Percentiles rank a stretch among this genome's conserved stretches.
Conservation (phyloP, 441 rosid species). For the Gossypium davidsonii region DNA sequence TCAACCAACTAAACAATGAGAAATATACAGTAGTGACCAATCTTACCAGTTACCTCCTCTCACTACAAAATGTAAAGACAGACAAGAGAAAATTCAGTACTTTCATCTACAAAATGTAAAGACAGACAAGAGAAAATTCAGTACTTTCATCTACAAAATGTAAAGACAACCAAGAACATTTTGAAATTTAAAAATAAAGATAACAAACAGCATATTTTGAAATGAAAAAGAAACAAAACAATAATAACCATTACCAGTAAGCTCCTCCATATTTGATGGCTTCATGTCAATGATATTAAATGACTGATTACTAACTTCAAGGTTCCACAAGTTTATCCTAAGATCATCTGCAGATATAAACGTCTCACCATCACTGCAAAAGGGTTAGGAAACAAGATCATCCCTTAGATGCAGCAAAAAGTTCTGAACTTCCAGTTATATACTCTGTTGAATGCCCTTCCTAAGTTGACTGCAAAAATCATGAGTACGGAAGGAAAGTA, state of each 20-base stretch:
- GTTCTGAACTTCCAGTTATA: not conserved
- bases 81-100: not conserved
- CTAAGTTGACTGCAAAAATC: not conserved
- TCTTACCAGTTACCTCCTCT: not conserved
- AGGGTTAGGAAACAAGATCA: constrained; percentile 19
- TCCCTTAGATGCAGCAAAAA: constrained; percentile 19
- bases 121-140: not conserved
- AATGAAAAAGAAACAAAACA: not conserved
- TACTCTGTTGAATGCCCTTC: not conserved
- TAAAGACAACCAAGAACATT: not conserved
- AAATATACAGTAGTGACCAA: not conserved
- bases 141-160: not conserved
- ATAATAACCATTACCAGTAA: constrained; percentile 40
- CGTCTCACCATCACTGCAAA: constrained; percentile 68
- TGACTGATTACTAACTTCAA: constrained; percentile 55
- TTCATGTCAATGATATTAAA: constrained; percentile 72
- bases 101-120: not conserved
- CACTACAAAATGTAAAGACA: not conserved
- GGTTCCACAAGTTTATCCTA: constrained; percentile 70
- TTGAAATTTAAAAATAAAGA: not conserved
- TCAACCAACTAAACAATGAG: not conserved
- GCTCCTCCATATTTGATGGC: constrained; percentile 70
- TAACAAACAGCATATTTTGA: not conserved
- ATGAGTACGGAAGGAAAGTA: not conserved
- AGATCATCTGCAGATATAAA: constrained; percentile 77